phyloP scores from a whole-genome alignment of 345 rosid genomes.

The Syzygium oleosum region DNA sequence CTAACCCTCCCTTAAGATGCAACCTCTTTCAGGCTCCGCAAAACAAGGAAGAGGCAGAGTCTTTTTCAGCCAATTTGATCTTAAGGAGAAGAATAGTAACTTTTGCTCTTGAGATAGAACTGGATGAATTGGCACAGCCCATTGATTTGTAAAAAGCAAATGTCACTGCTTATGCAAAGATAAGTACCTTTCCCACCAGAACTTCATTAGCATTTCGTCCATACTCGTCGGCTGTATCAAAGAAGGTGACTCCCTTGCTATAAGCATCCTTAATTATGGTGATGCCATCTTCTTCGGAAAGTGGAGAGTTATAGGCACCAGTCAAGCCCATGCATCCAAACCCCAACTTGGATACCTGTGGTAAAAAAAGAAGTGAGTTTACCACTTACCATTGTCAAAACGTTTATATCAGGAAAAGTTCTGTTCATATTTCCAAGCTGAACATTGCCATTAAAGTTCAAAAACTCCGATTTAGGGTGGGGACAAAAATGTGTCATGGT shows the following conservation, averaged over 20 bases:
- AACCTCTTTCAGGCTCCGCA: background rate
- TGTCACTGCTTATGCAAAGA: background rate
- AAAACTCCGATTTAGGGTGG: background rate
- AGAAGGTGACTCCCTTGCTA: background rate
- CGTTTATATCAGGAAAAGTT: background rate
- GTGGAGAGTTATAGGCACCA: background rate
- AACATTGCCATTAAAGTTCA: background rate
- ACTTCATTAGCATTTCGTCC: background rate
- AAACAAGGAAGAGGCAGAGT: background rate
- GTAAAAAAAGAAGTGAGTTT: background rate
- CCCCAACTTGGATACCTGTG: background rate
- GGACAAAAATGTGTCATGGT: background rate
- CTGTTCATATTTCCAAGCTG: background rate
- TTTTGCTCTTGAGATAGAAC: background rate
- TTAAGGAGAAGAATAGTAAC: background rate
- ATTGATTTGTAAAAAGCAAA: background rate
- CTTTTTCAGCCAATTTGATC: background rate
- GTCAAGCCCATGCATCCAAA: background rate
- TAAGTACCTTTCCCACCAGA: conserved; percentile 3
- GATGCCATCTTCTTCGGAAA: background rate
- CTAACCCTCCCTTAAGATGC: background rate
- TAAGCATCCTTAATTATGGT: background rate
- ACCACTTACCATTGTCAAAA: background rate
- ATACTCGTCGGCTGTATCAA: background rate
- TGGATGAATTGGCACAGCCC: background rate